phyloP scores from a whole-genome alignment of 192 early-diverging fungal species.

The Chytriomyces hyalinus region DNA sequence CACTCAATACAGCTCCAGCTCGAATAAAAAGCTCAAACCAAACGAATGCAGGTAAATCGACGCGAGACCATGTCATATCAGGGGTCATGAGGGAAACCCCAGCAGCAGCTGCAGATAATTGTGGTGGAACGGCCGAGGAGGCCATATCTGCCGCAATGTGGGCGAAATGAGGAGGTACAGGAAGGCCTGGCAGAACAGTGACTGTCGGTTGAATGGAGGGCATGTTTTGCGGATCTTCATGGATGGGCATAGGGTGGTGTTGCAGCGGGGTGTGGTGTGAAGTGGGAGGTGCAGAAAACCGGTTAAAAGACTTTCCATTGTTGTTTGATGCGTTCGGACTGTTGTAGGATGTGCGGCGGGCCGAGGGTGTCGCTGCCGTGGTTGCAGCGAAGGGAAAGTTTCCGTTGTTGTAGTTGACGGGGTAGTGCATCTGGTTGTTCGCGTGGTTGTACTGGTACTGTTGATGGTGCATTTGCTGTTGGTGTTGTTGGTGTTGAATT shows the following conservation, averaged over 20 bases:
- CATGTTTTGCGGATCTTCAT: background rate
- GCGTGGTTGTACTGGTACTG: background rate
- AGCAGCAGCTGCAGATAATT: background rate
- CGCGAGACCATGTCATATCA: conserved; percentile 31
- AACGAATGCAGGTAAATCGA: conserved; percentile 34
- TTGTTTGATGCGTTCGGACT: background rate
- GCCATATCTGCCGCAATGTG: conserved; percentile 7
- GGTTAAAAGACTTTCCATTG: conserved; percentile 10
- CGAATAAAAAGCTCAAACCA: conserved; percentile 42
- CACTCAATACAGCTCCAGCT: conserved; percentile 32
- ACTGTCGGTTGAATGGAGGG: conserved; percentile 6
- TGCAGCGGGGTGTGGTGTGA: conserved; percentile 9
- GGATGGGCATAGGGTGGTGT: background rate
- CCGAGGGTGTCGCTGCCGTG: background rate
- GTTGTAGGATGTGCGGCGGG: background rate
- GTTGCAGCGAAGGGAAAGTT: background rate
- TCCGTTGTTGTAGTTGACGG: background rate
- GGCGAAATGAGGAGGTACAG: conserved; percentile 32
- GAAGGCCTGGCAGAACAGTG: conserved; percentile 13
- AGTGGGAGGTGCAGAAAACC: background rate
- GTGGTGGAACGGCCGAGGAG: background rate
- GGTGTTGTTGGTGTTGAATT: conserved; percentile 31
- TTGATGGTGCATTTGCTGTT: conserved; percentile 9
- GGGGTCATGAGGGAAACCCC: conserved; percentile 25
- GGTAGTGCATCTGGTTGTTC: background rate